Conservation (phyloP, 306 rosid genomes). For the Boehmeria nivea region DNA sequence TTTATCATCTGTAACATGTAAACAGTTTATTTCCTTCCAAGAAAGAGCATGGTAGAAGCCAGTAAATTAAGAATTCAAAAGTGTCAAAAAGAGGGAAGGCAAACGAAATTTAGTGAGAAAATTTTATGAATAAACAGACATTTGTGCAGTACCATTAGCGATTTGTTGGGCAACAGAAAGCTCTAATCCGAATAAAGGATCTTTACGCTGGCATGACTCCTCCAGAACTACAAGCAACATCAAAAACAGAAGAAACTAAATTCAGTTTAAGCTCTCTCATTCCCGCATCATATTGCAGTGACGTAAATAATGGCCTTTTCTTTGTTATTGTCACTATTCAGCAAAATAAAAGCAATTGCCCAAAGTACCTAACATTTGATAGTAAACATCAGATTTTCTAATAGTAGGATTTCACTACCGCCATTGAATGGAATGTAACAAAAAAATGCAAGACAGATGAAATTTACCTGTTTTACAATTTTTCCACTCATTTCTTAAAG, state of each 20-base stretch:
- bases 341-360: too few relatives aligned
- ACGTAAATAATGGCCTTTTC: not conserved
- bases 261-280: not conserved
- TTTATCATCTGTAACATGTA: slow-evolving; percentile 43
- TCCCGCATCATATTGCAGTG: too few relatives aligned
- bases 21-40: too few relatives aligned
- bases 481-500: slow-evolving; percentile 59
- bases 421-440: not conserved
- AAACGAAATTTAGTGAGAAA: slow-evolving; percentile 5
- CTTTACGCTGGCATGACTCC: slow-evolving; percentile 59
- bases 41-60: too few relatives aligned
- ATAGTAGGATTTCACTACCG: not conserved
- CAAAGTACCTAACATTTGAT: too few relatives aligned
- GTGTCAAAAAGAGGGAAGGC: slow-evolving; percentile 3
- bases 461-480: slow-evolving; percentile 54
- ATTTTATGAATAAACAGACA: slow-evolving; percentile 8
- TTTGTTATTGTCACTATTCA: too few relatives aligned
- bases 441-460: not conserved
- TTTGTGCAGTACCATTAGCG: slow-evolving; percentile 33
- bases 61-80: too few relatives aligned
- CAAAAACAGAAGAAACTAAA: slow-evolving; percentile 18
- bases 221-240: slow-evolving; percentile 54
- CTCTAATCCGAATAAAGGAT: slow-evolving; percentile 61
- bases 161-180: slow-evolving; percentile 38
- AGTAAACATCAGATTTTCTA: not conserved